Evolutionary conservation across 768 basidiomycete species (phyloP), one percentile per base, ranked within the genome.

Genomic region (Fistulinella prunicolor): DNA sequence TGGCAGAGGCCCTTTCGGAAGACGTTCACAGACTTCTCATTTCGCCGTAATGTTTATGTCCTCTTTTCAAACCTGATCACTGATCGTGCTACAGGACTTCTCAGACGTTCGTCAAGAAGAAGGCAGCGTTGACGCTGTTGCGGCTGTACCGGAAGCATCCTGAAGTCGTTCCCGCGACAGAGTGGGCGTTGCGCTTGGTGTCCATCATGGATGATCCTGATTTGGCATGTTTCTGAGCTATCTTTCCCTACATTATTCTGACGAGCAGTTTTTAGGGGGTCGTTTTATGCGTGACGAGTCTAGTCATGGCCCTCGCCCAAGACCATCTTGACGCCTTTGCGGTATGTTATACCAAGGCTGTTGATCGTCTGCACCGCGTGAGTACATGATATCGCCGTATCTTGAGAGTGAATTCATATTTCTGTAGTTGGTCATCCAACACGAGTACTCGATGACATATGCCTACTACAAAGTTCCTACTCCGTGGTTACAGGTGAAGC

Each of bases 401-500:
- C 17, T 28, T 50, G 39, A 53, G 37, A 22, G n/a, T 37, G 24
- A 16, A 42, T 30, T 48, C 47, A 64, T 32, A 21, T 35, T 42
- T 38, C 22, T 13, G 6, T 54, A 95, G 93, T 78, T 99, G 57
- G 79, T 97, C 16, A 86, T 98, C 53, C 90, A 94, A 57, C 85
- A 87, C 52, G 91, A 98, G 62, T 95, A 88, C 61, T 73, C 85
- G 8, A 76, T 86, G 29, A 87, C 90, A 42, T 99, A 99, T 64
- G 80, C 94, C 16, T 99, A 99, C 66, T 99, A 99, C 71, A 93
- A 94, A 71, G 92, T 98, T 2, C 95, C 95, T 19, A 89, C 89
- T 20, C 95, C 95, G 1, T 98, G 95, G 96, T 73, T 97, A 28
- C 95, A 98, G 70, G 92, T 98, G 54, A 96, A 97, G 66, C 79